Base-by-base conservation (phyloP, 2,329 filamentous ascomycete species). In the Xylariaceae sp. region DNA sequence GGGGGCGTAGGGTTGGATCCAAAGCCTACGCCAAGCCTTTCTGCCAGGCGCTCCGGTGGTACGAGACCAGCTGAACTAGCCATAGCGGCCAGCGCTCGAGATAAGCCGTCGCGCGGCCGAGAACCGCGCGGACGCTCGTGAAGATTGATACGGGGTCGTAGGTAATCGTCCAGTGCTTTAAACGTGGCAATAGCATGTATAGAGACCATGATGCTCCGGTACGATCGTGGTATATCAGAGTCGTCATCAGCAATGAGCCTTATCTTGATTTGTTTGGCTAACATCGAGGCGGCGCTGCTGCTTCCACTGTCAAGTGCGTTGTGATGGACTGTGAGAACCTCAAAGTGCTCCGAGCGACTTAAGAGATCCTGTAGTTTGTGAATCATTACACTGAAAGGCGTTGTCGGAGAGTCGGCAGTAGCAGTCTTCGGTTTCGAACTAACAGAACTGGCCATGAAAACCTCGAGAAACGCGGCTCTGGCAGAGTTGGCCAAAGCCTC, bases 111-210 rank as follows among this genome's bases (percentile, higher is more conserved):
- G 12, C 73, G 68, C 76, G 86, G 68, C 73, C 86, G 80, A 29
- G 80, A 77, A 9, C 75, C 76, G 41, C 85, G 80, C 12, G 88
- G 83, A 18, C 89, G 83, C 59, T 96, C 91, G 2, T 88, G 84
- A 13, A 94, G 70, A 64, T 80, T 90, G 55, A 99, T 95, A 56
- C 92, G 83, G 7, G 94, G 94, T 36, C 94, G 86, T 41, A 99
- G 78, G 69, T 97, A 99, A 68, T 99, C 94, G 67, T 97, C 94
- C 21, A 99, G 75, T 0, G 92, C 89, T 70, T 96, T 97, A 76
- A 99, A 97, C 0, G 92, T 97, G 2, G 94, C 92, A 65, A 99
- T 97, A 15, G 94, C 94, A 69, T 99, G 94, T 53, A 99, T 99
- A 0, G 91, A 95, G 1, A 99, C 94, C 87, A 96, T 96, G 59